These are phyloP conservation scores for Aspergillus persii DNA, from an alignment of 2,329 filamentous ascomycete species.

Conservation along the genomic window DNA sequence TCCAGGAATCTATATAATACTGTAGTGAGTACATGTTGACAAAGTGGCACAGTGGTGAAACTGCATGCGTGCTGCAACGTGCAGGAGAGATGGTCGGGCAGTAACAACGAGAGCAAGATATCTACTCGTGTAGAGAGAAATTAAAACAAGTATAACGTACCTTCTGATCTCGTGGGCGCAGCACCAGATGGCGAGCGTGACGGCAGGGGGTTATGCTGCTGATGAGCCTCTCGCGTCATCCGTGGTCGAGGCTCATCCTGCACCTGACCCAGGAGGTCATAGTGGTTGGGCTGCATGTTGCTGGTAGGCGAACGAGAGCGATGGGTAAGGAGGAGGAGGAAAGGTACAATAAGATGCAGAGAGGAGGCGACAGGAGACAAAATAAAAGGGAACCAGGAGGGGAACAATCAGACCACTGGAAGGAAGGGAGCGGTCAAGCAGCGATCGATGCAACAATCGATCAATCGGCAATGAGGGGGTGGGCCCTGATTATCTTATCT, in stretches of 20 bases:
- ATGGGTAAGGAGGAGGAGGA: slow-evolving; percentile 1
- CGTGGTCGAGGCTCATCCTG: slow-evolving; percentile 31
- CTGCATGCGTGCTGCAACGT: slow-evolving; percentile 19
- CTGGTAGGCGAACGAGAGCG: background rate
- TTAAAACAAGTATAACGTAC: slow-evolving; percentile 27
- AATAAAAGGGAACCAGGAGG: slow-evolving; percentile 2
- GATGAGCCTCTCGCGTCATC: slow-evolving; percentile 34
- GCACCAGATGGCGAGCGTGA: slow-evolving; percentile 36
- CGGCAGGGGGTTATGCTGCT: slow-evolving; percentile 31
- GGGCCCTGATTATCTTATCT: slow-evolving; percentile 4
- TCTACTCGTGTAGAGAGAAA: background rate
- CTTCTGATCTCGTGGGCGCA: slow-evolving; percentile 42
- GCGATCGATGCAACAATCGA: slow-evolving; percentile 1
- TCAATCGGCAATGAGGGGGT: background rate
- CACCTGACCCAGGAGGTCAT: slow-evolving; percentile 38
- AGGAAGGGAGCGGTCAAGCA: background rate
- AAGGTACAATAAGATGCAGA: slow-evolving; percentile 4
- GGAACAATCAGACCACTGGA: background rate
- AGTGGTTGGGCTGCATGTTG: slow-evolving; percentile 42
- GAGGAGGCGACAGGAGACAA: slow-evolving; percentile 5
- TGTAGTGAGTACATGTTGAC: slow-evolving; percentile 44
- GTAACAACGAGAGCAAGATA: background rate
- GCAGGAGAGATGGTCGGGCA: slow-evolving; percentile 13
- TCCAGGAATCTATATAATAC: slow-evolving; percentile 78
- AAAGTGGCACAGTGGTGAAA: slow-evolving; percentile 7